These are phyloP conservation scores for Xylaria sp. DNA, from an alignment of 2,329 filamentous ascomycete genomes.

Conservation along the genomic window DNA sequence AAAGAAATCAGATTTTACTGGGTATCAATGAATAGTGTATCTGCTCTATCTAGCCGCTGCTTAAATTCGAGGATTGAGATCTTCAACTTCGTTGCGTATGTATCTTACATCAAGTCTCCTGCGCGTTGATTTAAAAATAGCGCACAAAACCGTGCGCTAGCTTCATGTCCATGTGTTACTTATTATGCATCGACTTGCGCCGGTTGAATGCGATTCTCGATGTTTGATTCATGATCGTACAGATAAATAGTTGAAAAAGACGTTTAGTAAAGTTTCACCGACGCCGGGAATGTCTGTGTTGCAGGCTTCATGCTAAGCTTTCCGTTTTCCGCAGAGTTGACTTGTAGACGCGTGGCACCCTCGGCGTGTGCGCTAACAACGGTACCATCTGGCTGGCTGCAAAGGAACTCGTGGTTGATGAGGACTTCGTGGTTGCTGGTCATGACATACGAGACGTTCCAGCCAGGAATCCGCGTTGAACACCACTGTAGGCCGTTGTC, in stretches of 20 bases:
- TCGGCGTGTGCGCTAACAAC: constrained; percentile 33
- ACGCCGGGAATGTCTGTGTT: constrained; percentile 18
- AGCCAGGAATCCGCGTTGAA: constrained; percentile 34
- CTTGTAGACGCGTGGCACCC: constrained; percentile 21
- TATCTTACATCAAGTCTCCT: neutral
- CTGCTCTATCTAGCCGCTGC: neutral
- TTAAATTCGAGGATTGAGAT: neutral
- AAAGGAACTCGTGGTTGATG: constrained; percentile 34
- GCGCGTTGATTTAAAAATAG: neutral
- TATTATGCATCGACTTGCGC: constrained; percentile 2
- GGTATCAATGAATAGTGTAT: neutral
- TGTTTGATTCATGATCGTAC: neutral
- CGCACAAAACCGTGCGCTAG: neutral
- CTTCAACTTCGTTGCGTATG: neutral
- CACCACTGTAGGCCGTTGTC: constrained; percentile 38
- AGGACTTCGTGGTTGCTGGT: constrained; percentile 32
- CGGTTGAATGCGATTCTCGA: neutral
- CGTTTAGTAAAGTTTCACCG: constrained; percentile 23
- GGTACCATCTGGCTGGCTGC: constrained; percentile 30
- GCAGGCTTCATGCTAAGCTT: constrained; percentile 28
- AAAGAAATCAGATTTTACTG: neutral
- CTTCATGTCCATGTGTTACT: neutral
- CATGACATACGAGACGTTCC: constrained; percentile 37
- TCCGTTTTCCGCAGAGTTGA: constrained; percentile 21
- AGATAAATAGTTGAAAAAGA: neutral